Base-by-base conservation (phyloP, 352 stramenopile species). In the Pythium volutum region DNA sequence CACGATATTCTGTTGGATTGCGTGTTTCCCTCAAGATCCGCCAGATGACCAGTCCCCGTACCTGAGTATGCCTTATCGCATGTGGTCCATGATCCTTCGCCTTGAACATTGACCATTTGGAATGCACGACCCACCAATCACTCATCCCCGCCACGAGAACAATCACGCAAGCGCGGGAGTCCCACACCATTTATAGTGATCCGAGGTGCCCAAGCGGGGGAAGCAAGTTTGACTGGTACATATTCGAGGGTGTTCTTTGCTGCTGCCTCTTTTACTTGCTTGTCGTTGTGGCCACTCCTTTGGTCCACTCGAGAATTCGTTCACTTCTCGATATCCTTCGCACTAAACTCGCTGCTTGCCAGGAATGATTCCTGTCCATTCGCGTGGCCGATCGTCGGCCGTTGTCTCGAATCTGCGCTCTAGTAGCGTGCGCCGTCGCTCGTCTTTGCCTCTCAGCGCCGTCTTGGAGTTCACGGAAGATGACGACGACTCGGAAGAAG, bases 401-500 rank as follows among this genome's bases (percentile, higher is more conserved):
- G 7, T 20, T 7, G 12, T 36, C 7, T 46, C 50, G 10, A 42
- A 26, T 4, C 53, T 67, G 2, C 60, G 62, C 22, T 39, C 46
- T 2, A 45, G 22, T 16, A 53, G 53, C 29, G 60, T 67, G 20
- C 60, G 60, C 15, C 60, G 60, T 10, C 60, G 60, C 15, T 67
- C 60, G 7, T 67, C 60, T 0, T 20, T 62, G 33, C 60, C 60
- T 3, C 25, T 67, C 14, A 67, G 60, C 18, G 54, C 60, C 3
- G 60, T 67, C 27, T 43, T 67, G 12, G 60, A 67, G 41, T 50
- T 67, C 53, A 57, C 60, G 10, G 60, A 58, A 14, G 60, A 67
- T 46, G 60, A 62, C 60, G 52, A 67, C 3, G 60, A 59, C 0
- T 43, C 5, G 4, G 60, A 67, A 57, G 60, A 62, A 41, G 60